Evolutionary conservation across 2,329 filamentous ascomycete species (phyloP).

Genomic region (Nemania diffusa): DNA sequence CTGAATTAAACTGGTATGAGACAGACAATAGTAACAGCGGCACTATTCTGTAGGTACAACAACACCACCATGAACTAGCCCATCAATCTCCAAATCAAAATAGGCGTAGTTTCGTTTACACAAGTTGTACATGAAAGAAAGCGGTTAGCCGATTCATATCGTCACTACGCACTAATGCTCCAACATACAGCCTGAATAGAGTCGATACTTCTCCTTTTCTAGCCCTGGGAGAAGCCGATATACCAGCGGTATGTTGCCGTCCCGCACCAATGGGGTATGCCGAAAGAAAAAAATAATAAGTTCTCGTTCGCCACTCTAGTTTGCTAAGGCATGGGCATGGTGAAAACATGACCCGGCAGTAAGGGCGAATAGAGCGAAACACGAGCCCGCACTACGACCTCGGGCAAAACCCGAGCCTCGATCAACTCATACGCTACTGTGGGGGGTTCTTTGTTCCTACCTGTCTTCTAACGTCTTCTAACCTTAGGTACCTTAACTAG

Average conservation of each 20-base stretch:
- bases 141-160: constrained; percentile 15
- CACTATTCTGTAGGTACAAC: background rate
- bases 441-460: constrained; percentile 10
- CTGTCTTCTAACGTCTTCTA: background rate
- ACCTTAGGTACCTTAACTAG: constrained; percentile 17
- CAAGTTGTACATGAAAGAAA: background rate
- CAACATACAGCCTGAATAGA: constrained; percentile 31
- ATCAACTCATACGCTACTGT: constrained; percentile 3
- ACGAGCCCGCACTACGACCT: constrained; percentile 7
- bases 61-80: background rate
- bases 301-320: background rate
- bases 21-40: constrained; percentile 2
- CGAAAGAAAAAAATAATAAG: background rate
- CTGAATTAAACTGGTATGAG: background rate
- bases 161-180: background rate
- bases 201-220: constrained; percentile 1
- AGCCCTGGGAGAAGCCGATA: constrained; percentile 18
- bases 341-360: constrained; percentile 21
- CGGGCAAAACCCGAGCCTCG: constrained; percentile 9
- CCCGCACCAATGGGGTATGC: constrained; percentile 24
- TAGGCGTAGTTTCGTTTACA: constrained; percentile 9
- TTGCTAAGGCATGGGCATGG: constrained; percentile 5
- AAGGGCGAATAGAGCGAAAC: constrained; percentile 7
- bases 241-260: constrained; percentile 8
- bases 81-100: background rate